Evolutionary conservation across 2,329 filamentous ascomycete species (phyloP).

Genomic region (Leptographium galeiforme): DNA sequence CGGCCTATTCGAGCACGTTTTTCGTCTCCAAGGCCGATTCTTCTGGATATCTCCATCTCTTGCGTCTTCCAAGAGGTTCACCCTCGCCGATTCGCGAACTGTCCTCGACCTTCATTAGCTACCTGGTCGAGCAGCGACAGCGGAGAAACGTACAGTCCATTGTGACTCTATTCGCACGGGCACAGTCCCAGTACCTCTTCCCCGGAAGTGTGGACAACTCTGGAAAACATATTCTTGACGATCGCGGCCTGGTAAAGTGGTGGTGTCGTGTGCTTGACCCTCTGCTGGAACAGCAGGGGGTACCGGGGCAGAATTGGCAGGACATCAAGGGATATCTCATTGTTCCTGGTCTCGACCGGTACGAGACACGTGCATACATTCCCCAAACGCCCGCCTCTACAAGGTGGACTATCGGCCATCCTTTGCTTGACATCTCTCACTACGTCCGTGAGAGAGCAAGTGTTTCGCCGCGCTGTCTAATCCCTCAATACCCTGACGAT

Average conservation of each 20-base stretch:
- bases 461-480: slow-evolving; percentile 68
- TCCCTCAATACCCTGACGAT: slow-evolving; percentile 88
- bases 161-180: slow-evolving; percentile 80
- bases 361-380: slow-evolving; percentile 68
- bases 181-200: slow-evolving; percentile 90
- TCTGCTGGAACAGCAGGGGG: slow-evolving; percentile 34
- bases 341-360: slow-evolving; percentile 72
- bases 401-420: slow-evolving; percentile 57
- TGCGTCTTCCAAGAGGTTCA: slow-evolving; percentile 47
- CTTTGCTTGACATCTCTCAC: slow-evolving; percentile 52
- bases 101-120: slow-evolving; percentile 60
- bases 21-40: slow-evolving; percentile 98
- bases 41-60: slow-evolving; percentile 66
- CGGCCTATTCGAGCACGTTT: slow-evolving; percentile 65
- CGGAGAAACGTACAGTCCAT: slow-evolving; percentile 55
- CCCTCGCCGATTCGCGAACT: slow-evolving; percentile 64
- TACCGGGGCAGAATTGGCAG: slow-evolving; percentile 20
- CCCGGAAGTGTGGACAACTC: slow-evolving; percentile 77
- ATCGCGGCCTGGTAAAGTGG: slow-evolving; percentile 83
- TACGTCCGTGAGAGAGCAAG: slow-evolving; percentile 39
- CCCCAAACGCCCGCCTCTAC: slow-evolving; percentile 40
- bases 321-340: slow-evolving; percentile 65
- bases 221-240: slow-evolving; percentile 83
- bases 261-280: slow-evolving; percentile 85
- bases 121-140: slow-evolving; percentile 55